phyloP scores from a whole-genome alignment of 2,329 filamentous ascomycete species.

The Pseudogymnoascus sp. region DNA sequence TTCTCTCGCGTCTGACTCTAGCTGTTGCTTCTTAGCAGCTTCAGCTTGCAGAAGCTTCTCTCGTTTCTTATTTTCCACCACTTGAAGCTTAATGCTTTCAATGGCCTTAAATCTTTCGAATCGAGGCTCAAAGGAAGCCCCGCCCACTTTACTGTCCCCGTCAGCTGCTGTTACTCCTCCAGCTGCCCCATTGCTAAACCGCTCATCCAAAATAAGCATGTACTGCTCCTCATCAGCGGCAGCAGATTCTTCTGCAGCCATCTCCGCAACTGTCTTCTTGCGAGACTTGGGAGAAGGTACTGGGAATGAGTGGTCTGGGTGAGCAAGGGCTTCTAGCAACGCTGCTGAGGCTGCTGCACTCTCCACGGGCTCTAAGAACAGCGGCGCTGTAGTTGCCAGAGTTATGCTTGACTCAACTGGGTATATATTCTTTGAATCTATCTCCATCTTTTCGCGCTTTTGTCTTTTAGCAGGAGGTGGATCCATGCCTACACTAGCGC shows the following conservation, averaged over 20 bases:
- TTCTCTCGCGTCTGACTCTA: slow-evolving; percentile 39
- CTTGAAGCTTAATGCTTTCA: slow-evolving; percentile 70
- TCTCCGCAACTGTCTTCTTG: slow-evolving; percentile 88
- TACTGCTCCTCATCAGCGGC: slow-evolving; percentile 84
- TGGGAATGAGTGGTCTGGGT: slow-evolving; percentile 67
- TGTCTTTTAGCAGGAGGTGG: slow-evolving; percentile 54
- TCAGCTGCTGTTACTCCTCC: slow-evolving; percentile 51
- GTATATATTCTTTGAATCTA: slow-evolving; percentile 65
- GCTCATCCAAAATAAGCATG: slow-evolving; percentile 87
- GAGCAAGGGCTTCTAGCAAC: slow-evolving; percentile 61
- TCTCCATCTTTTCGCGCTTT: slow-evolving; percentile 63
- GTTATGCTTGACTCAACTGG: slow-evolving; percentile 70
- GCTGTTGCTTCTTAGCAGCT: slow-evolving; percentile 38
- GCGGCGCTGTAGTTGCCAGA: slow-evolving; percentile 60
- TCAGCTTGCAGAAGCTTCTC: slow-evolving; percentile 58
- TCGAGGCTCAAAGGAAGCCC: slow-evolving; percentile 68
- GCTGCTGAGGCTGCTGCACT: slow-evolving; percentile 59
- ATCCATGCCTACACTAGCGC: slow-evolving; percentile 39
- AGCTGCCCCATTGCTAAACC: slow-evolving; percentile 55
- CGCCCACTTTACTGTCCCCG: slow-evolving; percentile 62
- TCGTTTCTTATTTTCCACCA: slow-evolving; percentile 66
- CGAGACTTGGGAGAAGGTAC: slow-evolving; percentile 79
- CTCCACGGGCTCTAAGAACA: slow-evolving; percentile 70
- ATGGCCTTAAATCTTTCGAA: slow-evolving; percentile 92
- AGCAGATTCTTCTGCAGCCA: slow-evolving; percentile 88